Evolutionary conservation across 306 rosid species (phyloP), one percentile per base, ranked within the genome.

Genomic region (Quercus alba): DNA sequence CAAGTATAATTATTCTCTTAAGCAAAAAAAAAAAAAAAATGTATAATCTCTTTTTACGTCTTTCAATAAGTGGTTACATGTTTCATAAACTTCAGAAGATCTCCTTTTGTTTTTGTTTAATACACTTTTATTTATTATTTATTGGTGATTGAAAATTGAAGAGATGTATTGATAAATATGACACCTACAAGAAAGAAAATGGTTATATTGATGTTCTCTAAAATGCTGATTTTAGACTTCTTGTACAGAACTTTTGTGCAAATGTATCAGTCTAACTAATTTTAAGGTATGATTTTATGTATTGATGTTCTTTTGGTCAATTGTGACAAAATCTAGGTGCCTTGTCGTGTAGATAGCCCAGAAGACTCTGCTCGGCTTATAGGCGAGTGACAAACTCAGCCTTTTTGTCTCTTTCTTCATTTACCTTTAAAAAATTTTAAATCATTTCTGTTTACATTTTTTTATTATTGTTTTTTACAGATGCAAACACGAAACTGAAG

Each of bases 361-460:
- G 94, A 91, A 87, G 97, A 89, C 20, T 92, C 87, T 74, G 98
- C 98, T 75, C 84, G 81, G 71, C 86, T 93, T 52, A 91, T 91
- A 80, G 94, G 98, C 88, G 85, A 89, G 89, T 78, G 44, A 49
- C 64, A 56, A 81, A 63, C 73, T 56, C 56, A 73, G 28, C 44
- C 35, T 69, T 75, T 54, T 67, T 72, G 10, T 13, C 73, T 20
- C 56, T 79, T 44, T 57, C 57, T 20, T 73, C 35, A 62, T 38
- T 33, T 66, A 52, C 14, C 55, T 57, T 68, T 1, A 46, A 58
- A 56, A 46, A 12, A 55, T 74, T 78, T 19, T 49, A 54, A 35
- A 25, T 51, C 20, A 38, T 59, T 55, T 82, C 28, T 54, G 23
- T 73, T 26, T 72, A 52, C 54, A 55, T 21, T 59, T 31, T 63